Percentiles rank a stretch among this genome's conserved stretches.
Evolutionary conservation across 2,329 filamentous ascomycete genomes (phyloP).

Genomic region (Sclerotinia spermophila): DNA sequence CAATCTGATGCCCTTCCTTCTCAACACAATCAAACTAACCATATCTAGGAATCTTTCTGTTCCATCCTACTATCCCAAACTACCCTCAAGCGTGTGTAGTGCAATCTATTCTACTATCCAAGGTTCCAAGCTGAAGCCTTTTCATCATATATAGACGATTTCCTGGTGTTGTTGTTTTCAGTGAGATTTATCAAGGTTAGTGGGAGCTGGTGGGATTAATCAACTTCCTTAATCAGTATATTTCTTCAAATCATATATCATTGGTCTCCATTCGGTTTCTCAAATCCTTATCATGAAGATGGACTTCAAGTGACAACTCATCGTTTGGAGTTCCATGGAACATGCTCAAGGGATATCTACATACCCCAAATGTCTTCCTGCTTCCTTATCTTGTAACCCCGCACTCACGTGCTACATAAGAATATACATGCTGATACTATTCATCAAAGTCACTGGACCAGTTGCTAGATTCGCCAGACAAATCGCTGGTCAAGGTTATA

Average conservation of each 20-base stretch:
- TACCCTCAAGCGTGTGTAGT: constrained; percentile 74
- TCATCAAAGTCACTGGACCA: constrained; percentile 71
- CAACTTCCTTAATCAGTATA: background rate
- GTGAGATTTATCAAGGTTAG: constrained; percentile 91
- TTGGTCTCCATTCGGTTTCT: background rate
- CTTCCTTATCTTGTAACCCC: constrained; percentile 19
- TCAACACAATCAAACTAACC: background rate
- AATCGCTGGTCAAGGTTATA: constrained; percentile 89
- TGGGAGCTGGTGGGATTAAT: constrained; percentile 11
- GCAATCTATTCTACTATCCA: background rate
- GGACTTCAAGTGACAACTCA: constrained; percentile 5
- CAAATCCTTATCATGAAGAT: background rate
- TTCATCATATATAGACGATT: constrained; percentile 52
- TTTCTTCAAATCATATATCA: background rate
- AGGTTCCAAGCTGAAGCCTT: constrained; percentile 20
- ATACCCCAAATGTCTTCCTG: background rate
- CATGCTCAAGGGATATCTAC: background rate
- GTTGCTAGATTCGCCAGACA: constrained; percentile 86
- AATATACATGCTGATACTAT: constrained; percentile 8
- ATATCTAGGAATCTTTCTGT: constrained; percentile 74
- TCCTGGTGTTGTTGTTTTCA: constrained; percentile 83
- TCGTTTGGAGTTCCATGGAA: background rate
- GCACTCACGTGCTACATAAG: constrained; percentile 13
- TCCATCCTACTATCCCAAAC: constrained; percentile 78
- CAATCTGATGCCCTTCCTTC: constrained; percentile 9